Percentiles rank a stretch among this genome's conserved stretches.
Evolutionary conservation across 106 monocot species (phyloP).

Genomic region (Dendrobium nobile): DNA sequence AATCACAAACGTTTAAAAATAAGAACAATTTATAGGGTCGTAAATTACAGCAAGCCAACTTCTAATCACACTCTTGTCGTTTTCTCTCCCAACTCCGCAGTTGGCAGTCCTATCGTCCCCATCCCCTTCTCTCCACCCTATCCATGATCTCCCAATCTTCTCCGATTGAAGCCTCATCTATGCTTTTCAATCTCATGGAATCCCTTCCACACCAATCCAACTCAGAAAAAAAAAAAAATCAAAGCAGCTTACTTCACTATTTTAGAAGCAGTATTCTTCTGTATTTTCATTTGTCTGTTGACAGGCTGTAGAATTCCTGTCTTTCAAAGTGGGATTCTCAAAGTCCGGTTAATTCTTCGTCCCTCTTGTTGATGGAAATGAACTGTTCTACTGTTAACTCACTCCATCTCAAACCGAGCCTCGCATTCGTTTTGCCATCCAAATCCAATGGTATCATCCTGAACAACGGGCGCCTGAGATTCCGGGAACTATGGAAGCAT

Average conservation of each 20-base stretch:
- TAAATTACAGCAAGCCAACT: too few species aligned
- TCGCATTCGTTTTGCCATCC: slow-evolving; percentile 7
- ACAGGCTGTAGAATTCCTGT: too few species aligned
- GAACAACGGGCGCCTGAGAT: slow-evolving; percentile 3
- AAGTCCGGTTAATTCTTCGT: neutral
- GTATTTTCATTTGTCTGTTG: too few species aligned
- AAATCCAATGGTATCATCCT: neutral
- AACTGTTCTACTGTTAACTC: slow-evolving; percentile 7
- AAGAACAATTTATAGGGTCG: too few species aligned
- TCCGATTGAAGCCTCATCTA: neutral
- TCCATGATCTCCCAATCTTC: neutral
- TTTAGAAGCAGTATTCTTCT: too few species aligned
- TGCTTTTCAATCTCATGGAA: neutral
- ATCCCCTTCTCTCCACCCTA: too few species aligned
- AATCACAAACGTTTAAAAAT: too few species aligned
- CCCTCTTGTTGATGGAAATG: slow-evolving; percentile 3
- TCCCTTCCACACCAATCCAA: neutral
- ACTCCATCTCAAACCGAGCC: neutral
- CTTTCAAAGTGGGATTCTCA: neutral
- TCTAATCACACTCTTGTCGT: too few species aligned
- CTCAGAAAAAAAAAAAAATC: neutral
- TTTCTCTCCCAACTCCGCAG: too few species aligned
- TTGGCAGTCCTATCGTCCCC: too few species aligned
- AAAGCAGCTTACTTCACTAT: too few species aligned
- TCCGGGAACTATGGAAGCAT: slow-evolving; percentile 10